Evolutionary conservation across 2,329 filamentous ascomycete species (phyloP).

Genomic region (Leptosphaerulina australis): DNA sequence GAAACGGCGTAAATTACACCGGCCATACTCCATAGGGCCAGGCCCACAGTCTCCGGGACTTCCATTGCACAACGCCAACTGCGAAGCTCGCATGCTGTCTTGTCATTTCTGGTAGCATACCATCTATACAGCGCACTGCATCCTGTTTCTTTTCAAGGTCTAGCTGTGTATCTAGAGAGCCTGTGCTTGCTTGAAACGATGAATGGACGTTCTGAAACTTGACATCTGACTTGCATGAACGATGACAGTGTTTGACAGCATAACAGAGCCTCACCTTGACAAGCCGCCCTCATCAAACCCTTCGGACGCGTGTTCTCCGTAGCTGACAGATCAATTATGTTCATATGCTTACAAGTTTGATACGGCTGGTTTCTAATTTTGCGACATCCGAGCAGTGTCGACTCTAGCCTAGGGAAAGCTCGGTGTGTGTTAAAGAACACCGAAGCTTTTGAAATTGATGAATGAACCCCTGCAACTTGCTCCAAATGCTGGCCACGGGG

Average conservation of each 20-base stretch:
- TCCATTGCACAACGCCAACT: too few species aligned
- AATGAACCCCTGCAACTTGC: background rate
- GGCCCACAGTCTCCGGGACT: too few species aligned
- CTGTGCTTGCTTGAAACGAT: conserved; percentile 1
- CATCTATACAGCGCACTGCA: too few species aligned
- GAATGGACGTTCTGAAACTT: conserved; percentile 1
- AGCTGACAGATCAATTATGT: background rate
- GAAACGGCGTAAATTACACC: too few species aligned
- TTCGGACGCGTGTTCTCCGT: background rate
- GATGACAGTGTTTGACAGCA: conserved; percentile 3
- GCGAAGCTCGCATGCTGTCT: too few species aligned
- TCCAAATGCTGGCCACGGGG: background rate
- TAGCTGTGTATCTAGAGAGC: background rate
- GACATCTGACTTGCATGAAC: conserved; percentile 10
- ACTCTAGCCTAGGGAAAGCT: background rate
- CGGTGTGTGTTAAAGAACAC: background rate
- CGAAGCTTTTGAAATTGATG: background rate
- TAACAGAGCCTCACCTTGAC: background rate
- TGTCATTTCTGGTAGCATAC: too few species aligned
- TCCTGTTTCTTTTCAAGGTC: too few species aligned
- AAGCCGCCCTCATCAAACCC: background rate
- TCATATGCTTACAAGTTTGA: background rate
- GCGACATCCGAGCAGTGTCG: background rate
- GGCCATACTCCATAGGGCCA: too few species aligned
- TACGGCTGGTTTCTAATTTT: background rate